Conservation (phyloP, 495 filamentous ascomycete genomes). For the Lepraria neglecta region DNA sequence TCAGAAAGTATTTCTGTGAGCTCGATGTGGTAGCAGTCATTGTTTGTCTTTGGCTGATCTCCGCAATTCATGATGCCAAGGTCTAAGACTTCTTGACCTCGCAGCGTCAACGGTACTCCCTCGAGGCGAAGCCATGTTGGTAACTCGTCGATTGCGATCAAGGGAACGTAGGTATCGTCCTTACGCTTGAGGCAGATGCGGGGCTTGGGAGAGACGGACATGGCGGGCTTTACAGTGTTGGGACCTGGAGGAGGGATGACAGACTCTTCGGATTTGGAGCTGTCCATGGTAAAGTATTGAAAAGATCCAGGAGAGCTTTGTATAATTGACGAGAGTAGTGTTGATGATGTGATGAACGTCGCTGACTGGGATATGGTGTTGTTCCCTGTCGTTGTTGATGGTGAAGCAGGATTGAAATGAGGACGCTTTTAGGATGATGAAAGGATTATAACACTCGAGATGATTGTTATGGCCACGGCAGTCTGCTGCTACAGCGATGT, state of each 20-base stretch:
- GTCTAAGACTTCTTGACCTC: conserved; percentile 34
- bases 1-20: background rate
- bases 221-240: background rate
- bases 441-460: background rate
- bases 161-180: conserved; percentile 52
- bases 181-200: conserved; percentile 52
- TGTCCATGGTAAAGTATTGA: background rate
- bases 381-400: background rate
- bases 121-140: conserved; percentile 38
- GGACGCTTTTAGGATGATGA: background rate
- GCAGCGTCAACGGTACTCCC: conserved; percentile 35
- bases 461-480: background rate
- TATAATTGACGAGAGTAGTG: background rate
- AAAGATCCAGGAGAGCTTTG: background rate
- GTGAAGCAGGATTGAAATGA: background rate
- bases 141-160: conserved; percentile 61
- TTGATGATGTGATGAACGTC: background rate
- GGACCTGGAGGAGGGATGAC: background rate
- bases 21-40: conserved; percentile 2
- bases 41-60: conserved; percentile 1
- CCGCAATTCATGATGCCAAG: conserved; percentile 45
- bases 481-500: background rate
- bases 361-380: background rate
- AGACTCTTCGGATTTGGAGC: background rate
- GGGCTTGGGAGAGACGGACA: conserved; percentile 34